phyloP scores from a whole-genome alignment of 371 early-diverging fungal genomes.

The Globomyces sp. region DNA sequence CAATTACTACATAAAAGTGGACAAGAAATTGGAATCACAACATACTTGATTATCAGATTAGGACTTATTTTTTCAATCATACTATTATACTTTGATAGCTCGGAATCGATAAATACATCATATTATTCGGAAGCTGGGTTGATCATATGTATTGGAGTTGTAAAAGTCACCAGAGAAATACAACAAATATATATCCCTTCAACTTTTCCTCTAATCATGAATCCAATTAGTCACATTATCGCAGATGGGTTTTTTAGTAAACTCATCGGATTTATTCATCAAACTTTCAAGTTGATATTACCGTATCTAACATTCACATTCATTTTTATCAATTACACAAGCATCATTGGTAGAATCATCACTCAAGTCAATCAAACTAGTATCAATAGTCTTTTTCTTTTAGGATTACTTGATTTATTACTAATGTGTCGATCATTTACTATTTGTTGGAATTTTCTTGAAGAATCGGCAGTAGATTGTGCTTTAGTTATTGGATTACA shows the following conservation, averaged over 20 bases:
- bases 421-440: slow-evolving; percentile 1
- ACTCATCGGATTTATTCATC: slow-evolving; percentile 12
- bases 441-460: slow-evolving; percentile 1
- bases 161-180: slow-evolving; percentile 17
- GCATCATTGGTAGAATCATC: background rate
- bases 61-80: background rate
- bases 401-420: background rate
- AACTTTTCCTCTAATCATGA: slow-evolving; percentile 22
- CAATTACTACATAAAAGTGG: background rate
- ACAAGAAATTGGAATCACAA: background rate
- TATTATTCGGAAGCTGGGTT: background rate
- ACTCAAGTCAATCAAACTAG: background rate
- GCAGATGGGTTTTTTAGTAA: background rate
- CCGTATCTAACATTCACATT: slow-evolving; percentile 6
- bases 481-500: background rate
- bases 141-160: background rate
- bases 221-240: slow-evolving; percentile 15
- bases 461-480: slow-evolving; percentile 2
- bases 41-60: background rate
- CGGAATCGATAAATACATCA: background rate
- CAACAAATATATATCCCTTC: slow-evolving; percentile 28
- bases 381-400: background rate
- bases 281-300: background rate
- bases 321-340: background rate
- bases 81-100: background rate